Evolutionary conservation across 768 basidiomycete genomes (phyloP), one percentile per base, ranked within the genome.

Genomic region (Xanthoconium stramineum): DNA sequence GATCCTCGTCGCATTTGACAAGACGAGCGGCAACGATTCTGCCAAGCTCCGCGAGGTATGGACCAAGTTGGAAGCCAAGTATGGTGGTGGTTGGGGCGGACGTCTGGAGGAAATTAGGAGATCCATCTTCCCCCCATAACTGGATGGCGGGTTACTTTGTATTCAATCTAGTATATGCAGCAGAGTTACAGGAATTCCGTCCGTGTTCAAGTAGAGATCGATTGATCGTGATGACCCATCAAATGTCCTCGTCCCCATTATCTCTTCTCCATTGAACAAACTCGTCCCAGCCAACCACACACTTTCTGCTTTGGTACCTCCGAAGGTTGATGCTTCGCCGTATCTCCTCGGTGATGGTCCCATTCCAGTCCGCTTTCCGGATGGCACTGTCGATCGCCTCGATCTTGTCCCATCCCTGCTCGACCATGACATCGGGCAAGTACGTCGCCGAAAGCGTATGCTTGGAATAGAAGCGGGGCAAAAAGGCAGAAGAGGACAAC

Each of bases 321-420:
- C 88, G 82, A 63, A 96, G 78, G 68, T 79, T 86, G 62, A 94
- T 72, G 66, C 83, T 85, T 61, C 89, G 78, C 47, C 92, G 79
- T 48, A 93, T 72, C 62, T 89, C 89, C 69, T 96, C 94, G 1
- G 86, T 89, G 64, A 95, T 89, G 48, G 72, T 71, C 2, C 91
- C 92, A 54, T 71, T 81, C 88, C 89, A 98, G 4, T 94, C 97
- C 5, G 95, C 91, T 74, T 99, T 99, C 59, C 84, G 82, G 60
- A 98, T 93, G 30, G 94, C 93, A 63, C 87, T 93, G 63, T 95
- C 87, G 38, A 99, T 75, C 8, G 96, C 88, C 71, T 97, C 90
- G 55, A 88, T 76, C 80, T 89, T 89, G 58, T 86, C 83, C 97
- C 97, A 99, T 8, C 92, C 94, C 72, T 98, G 96, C 37, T 93